Conservation (phyloP, 352 stramenopile species). For the Pythium volutum region DNA sequence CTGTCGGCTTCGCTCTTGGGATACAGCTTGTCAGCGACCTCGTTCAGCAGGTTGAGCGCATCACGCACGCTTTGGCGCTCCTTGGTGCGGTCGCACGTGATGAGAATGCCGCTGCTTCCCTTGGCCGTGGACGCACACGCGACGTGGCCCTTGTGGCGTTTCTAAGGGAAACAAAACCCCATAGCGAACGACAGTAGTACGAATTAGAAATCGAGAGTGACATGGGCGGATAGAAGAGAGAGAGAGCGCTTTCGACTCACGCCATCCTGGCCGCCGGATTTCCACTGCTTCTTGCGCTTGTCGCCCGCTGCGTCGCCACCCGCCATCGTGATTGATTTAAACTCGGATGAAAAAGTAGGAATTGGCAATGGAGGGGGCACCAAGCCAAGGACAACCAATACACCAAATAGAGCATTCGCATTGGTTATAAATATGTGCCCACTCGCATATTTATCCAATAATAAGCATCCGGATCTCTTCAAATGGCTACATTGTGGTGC, state of each 20-base stretch:
- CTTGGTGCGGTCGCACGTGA: conserved; percentile 78
- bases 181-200: background rate
- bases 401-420: background rate
- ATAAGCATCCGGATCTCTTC: background rate
- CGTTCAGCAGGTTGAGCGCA: conserved; percentile 73
- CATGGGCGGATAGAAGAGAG: background rate
- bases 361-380: background rate
- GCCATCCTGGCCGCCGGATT: conserved; percentile 14
- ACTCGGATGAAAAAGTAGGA: background rate
- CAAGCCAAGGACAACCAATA: background rate
- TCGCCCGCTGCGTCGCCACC: conserved; percentile 24
- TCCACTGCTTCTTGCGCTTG: conserved; percentile 63
- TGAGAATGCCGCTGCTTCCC: conserved; percentile 51
- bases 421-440: background rate
- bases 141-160: conserved; percentile 59
- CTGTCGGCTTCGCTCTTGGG: conserved; percentile 26
- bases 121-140: conserved; percentile 52
- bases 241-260: conserved; percentile 8
- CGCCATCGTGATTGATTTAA: conserved; percentile 18
- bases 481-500: background rate
- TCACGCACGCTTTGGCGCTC: conserved; percentile 70
- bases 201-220: background rate
- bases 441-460: background rate
- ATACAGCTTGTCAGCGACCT: conserved; percentile 64
- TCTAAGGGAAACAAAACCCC: conserved; percentile 24